Conservation (phyloP, 371 early-diverging fungal species). For the Mortierella sp. region DNA sequence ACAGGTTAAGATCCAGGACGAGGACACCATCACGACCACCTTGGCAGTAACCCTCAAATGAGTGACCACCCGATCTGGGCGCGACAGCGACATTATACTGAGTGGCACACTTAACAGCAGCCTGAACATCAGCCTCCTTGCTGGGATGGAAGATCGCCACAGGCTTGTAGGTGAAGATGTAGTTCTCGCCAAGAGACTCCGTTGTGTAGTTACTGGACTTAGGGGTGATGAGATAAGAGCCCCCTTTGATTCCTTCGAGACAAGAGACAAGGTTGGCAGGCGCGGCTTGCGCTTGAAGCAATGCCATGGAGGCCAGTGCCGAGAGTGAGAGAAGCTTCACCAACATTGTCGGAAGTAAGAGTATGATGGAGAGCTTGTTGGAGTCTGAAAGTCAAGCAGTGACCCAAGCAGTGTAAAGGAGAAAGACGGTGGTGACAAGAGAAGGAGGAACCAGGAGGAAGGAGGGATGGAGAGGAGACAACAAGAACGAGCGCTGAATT, state of each 20-base stretch:
- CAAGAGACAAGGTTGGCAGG: constrained; percentile 4
- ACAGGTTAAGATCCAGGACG: constrained; percentile 48
- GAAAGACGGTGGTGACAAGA: too few relatives aligned
- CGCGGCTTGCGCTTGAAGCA: neutral
- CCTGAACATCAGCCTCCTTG: constrained; percentile 27
- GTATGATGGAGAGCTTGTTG: too few relatives aligned
- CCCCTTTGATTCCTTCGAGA: constrained; percentile 3
- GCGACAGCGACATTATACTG: constrained; percentile 44
- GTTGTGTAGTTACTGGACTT: neutral
- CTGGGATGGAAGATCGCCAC: constrained; percentile 40
- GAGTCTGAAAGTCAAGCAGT: too few relatives aligned
- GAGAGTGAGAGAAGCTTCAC: too few relatives aligned
- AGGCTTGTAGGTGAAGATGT: constrained; percentile 17
- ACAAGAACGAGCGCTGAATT: too few relatives aligned
- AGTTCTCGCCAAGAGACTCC: constrained; percentile 3
- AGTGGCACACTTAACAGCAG: constrained; percentile 50
- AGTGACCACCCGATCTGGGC: constrained; percentile 55
- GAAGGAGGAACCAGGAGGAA: too few relatives aligned
- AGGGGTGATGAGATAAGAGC: constrained; percentile 5
- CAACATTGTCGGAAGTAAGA: too few relatives aligned
- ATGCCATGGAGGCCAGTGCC: too few relatives aligned
- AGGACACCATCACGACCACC: constrained; percentile 47
- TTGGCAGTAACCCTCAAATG: constrained; percentile 54
- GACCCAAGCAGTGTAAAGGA: too few relatives aligned
- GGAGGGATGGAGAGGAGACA: too few relatives aligned